Base-by-base conservation (phyloP, 208 protist genomes). In the Crithidia fasciculata region DNA sequence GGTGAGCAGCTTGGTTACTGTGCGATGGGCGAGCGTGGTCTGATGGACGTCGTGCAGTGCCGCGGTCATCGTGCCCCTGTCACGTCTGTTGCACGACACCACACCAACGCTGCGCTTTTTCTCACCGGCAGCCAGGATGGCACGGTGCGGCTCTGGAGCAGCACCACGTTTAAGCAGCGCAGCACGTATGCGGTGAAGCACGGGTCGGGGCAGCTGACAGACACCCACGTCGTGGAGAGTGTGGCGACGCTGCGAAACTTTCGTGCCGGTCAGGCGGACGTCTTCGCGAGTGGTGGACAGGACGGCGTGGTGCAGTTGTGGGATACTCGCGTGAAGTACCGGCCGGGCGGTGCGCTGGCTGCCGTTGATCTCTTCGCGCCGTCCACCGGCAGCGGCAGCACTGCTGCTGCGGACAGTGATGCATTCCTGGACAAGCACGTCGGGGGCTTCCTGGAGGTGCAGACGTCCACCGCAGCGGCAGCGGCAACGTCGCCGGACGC, bases 241-340 rank as follows among this genome's bases (percentile, higher is more conserved):
- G 84, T 95, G 43, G 49, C 59, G n/a, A 76, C 72, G 49, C 85
- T 85, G 37, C 18, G 16, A 10, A 0, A 40, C 4, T 71, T 71
- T 6, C 47, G 43, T 19, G 67, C 56, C 45, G 73, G 76, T 28
- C 78, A 76, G 45, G 76, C 66, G n/a, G 72, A 69, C 61, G 71
- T 90, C 2, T 93, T 95, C 60, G 84, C 82, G 28, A 89, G 88
- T 28, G 86, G 86, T 39, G 90, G 90, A 8, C 72, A 83, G 41
- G 88, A 95, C 55, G 90, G 90, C 12, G 62, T 72, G 28, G 90
- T 95, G 40, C 88, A 93, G 64, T 36, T 95, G 36, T 95, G 90
- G 88, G 90, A 95, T 63, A 73, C 72, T 36, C 77, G 90, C 1
- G 78, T 75, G 40, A 90, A 89, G 70, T 95, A 92, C 67, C 83